Base-by-base conservation (phyloP, 441 rosid species). In the Jatropha multifida region DNA sequence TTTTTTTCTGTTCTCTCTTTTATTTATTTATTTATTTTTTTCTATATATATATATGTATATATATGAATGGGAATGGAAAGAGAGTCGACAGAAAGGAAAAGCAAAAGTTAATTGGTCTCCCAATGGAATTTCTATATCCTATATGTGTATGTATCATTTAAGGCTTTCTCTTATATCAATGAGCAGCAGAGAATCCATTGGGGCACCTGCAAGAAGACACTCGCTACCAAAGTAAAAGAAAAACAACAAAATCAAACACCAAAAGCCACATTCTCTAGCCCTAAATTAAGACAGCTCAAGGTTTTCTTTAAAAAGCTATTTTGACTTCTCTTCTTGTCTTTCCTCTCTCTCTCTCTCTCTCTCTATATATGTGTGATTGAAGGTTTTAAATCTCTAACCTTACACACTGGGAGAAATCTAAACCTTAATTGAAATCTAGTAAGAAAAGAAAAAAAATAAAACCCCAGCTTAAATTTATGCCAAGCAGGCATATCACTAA, bases 121-220 rank as follows among this genome's bases (percentile, higher is more conserved):
- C 75, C 72, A 46, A 68, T 65, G 69, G n/a, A 58, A 26, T 37
- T 79, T 18, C 52, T 32, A 32, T 10, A 4, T 66, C 10, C 49
- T 27, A 4, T 2, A 17, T 37, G 37, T 17, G 42, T 17, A 32
- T 49, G 37, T 44, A 58, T 17, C 41, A 65, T 23, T 71, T 67
- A 64, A 64, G 67, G 76, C 86, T 85, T 85, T 85, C 88, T 85
- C 86, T 83, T 85, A 68, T 27, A 83, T 71, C 88, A 75, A 83
- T 80, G 85, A 65, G 66, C 62, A 61, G 64, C 76, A 82, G 78
- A 77, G 79, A 82, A 78, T 82, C 77, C 62, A 11, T 58, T 32
- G 78, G 65, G 75, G 69, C 66, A 23, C 69, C 46, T 60, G 27
- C 76, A 67, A 72, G 80, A 82, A 72, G 81, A 79, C 83, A 82